Conservation (phyloP, 352 stramenopile species). For the Pythium diclinum region DNA sequence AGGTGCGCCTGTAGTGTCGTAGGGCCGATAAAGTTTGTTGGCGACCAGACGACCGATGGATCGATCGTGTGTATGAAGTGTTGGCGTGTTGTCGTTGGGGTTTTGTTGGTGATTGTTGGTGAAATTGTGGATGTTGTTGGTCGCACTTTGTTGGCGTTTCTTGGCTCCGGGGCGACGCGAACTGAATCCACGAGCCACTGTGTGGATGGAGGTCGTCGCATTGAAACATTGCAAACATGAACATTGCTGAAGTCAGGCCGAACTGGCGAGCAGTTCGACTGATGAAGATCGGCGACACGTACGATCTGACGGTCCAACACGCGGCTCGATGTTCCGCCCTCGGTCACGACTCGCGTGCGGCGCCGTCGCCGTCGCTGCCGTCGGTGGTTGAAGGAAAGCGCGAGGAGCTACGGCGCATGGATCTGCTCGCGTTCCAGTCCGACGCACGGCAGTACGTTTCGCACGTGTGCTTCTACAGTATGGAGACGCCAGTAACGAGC, state of each 20-base stretch:
- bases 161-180: not conserved
- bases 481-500: not conserved
- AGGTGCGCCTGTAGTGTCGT: not conserved
- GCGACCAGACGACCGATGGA: conserved; percentile 1
- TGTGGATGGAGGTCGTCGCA: not conserved
- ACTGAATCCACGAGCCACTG: conserved; percentile 1
- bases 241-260: not conserved
- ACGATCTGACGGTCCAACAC: not conserved
- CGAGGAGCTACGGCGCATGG: too few relatives aligned
- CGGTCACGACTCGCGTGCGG: not conserved
- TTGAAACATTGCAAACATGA: conserved; percentile 3
- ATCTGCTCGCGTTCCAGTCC: too few relatives aligned
- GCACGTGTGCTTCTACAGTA: not conserved
- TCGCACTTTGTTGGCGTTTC: not conserved
- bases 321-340: not conserved
- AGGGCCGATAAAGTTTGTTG: not conserved
- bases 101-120: not conserved
- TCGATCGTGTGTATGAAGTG: not conserved
- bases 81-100: conserved; percentile 9
- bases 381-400: not conserved
- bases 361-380: not conserved
- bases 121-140: not conserved
- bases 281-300: not conserved
- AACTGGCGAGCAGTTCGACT: not conserved
- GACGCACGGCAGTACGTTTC: too few relatives aligned